A percentile compares a stretch with the other conserved stretches of the same genome.
These are phyloP conservation scores for Pythium rhizo-oryzae DNA, from an alignment of 352 stramenopile species.

Conservation along the genomic window DNA sequence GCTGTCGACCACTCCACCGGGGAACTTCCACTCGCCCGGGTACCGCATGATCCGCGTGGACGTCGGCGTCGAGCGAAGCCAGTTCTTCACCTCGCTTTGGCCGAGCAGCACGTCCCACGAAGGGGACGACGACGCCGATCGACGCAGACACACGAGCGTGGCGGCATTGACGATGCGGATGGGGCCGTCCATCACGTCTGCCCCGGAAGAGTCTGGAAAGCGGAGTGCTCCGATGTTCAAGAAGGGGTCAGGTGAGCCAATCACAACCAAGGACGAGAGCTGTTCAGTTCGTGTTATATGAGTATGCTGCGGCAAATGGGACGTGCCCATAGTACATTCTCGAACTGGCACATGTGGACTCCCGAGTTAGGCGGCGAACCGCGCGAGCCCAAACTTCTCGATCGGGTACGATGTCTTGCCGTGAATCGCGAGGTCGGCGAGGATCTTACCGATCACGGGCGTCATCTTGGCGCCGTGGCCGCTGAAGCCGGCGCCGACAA, in stretches of 20 bases:
- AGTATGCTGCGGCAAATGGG: neutral
- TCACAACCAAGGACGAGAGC: conserved; percentile 7
- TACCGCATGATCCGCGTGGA: conserved; percentile 62
- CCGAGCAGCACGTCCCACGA: conserved; percentile 67
- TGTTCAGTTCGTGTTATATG: neutral
- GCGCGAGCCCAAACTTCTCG: conserved; percentile 31
- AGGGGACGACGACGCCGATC: conserved; percentile 15
- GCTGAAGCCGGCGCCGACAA: conserved; percentile 74
- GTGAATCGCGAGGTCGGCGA: conserved; percentile 65
- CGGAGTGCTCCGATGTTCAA: too few species aligned
- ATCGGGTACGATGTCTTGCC: conserved; percentile 45
- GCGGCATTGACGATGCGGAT: conserved; percentile 39
- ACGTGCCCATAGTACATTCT: conserved; percentile 6
- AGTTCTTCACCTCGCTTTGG: conserved; percentile 72
- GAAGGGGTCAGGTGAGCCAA: conserved; percentile 6
- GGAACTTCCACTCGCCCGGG: conserved; percentile 71
- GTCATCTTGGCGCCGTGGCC: conserved; percentile 89
- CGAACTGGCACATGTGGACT: too few species aligned
- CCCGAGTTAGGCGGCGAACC: conserved; percentile 2
- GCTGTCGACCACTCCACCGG: conserved; percentile 50
- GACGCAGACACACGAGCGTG: conserved; percentile 39
- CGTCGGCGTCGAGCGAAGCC: conserved; percentile 46
- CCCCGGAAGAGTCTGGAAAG: too few species aligned
- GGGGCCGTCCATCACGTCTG: conserved; percentile 19
- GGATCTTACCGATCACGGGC: conserved; percentile 79